phyloP scores from a whole-genome alignment of 75 land plant genomes.

The Pinus tabuliformis region DNA sequence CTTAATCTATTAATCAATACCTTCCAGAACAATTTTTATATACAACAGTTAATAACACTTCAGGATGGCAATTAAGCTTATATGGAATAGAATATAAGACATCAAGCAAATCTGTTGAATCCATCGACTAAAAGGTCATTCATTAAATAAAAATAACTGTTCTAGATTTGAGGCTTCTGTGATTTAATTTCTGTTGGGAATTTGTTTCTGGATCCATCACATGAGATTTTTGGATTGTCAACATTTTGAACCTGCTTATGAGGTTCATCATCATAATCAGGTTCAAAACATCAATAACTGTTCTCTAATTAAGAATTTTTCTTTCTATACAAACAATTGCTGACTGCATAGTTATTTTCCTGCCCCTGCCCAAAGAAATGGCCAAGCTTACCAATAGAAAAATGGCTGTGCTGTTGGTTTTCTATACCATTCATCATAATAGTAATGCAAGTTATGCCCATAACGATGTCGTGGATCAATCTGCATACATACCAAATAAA shows the following conservation, averaged over 20 bases:
- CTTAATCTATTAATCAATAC: neutral
- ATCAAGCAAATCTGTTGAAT: neutral
- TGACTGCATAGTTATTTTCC: neutral
- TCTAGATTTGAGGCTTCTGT: neutral
- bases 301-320: neutral
- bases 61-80: too few relatives aligned
- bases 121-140: neutral
- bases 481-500: slow-evolving; percentile 27
- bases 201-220: too few relatives aligned
- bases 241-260: too few relatives aligned
- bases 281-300: neutral
- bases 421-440: slow-evolving; percentile 68
- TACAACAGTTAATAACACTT: too few relatives aligned
- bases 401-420: slow-evolving; percentile 76
- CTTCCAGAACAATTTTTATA: too few relatives aligned
- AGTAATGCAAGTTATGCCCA: slow-evolving; percentile 85
- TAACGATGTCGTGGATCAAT: slow-evolving; percentile 95
- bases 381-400: slow-evolving; percentile 77
- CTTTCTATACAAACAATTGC: neutral
- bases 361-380: neutral
- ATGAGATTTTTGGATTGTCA: too few relatives aligned
- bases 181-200: too few relatives aligned
- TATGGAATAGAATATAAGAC: too few relatives aligned
- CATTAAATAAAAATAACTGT: neutral
- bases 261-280: too few relatives aligned